Evolutionary conservation across 345 rosid genomes (phyloP).

Genomic region (Sisymbrium altissimum): DNA sequence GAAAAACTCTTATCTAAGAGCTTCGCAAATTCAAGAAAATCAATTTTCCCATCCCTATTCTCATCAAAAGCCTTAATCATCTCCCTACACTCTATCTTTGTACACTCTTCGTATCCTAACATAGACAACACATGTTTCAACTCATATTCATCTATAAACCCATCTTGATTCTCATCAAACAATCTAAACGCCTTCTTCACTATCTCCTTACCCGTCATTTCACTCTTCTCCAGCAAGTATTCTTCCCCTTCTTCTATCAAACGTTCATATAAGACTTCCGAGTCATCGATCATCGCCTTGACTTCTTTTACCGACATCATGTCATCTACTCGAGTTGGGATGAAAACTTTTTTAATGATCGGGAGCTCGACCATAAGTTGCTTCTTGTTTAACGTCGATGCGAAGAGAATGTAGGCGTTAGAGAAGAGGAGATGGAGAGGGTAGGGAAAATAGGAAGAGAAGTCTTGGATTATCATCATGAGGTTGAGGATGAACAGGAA

Average conservation of each 20-base stretch:
- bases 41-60: conserved; percentile 50
- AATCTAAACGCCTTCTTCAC: conserved; percentile 48
- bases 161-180: conserved; percentile 62
- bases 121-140: conserved; percentile 37
- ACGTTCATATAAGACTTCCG: conserved; percentile 27
- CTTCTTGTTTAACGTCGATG: conserved; percentile 7
- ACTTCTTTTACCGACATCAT: conserved; percentile 34
- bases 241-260: conserved; percentile 31
- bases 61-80: conserved; percentile 55
- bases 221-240: conserved; percentile 43
- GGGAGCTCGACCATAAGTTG: not conserved
- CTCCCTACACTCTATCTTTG: conserved; percentile 53
- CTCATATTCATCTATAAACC: conserved; percentile 61
- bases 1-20: conserved; percentile 46
- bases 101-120: conserved; percentile 37
- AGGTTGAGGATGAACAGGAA: conserved; percentile 28
- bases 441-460: conserved; percentile 25
- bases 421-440: conserved; percentile 19
- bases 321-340: not conserved
- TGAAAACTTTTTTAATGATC: not conserved
- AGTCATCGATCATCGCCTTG: conserved; percentile 36
- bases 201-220: conserved; percentile 39
- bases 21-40: conserved; percentile 48
- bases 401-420: conserved; percentile 9
- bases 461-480: conserved; percentile 27